These are phyloP conservation scores for Eucalyptus pauciflora DNA, from an alignment of 345 rosid species.

Conservation along the genomic window DNA sequence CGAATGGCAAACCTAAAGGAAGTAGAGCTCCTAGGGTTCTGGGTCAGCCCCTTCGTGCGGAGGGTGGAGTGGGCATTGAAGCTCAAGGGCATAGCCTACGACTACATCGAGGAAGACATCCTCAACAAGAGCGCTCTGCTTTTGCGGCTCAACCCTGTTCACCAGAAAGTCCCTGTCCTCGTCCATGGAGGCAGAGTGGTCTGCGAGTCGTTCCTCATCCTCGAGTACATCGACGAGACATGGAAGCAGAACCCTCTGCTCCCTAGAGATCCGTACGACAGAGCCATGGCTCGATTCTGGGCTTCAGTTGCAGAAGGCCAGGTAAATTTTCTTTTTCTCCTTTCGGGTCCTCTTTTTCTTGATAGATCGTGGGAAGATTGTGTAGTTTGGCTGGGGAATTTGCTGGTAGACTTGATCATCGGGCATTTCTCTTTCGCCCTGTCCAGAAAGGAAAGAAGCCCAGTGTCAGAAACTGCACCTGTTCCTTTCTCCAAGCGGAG, in stretches of 20 bases:
- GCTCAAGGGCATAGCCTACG: constrained; percentile 1
- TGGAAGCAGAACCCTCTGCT: constrained; percentile 16
- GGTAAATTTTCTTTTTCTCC: neutral
- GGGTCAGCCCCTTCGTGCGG: neutral
- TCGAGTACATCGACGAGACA: constrained; percentile 23
- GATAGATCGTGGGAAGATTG: neutral
- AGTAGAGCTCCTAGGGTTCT: neutral
- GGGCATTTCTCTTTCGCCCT: neutral
- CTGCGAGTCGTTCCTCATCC: constrained; percentile 8
- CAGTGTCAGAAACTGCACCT: no score
- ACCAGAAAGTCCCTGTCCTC: constrained; percentile 9
- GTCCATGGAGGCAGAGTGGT: neutral
- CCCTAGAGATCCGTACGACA: constrained; percentile 21
- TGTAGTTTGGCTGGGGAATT: neutral
- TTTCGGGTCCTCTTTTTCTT: neutral
- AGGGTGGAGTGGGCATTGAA: constrained; percentile 5
- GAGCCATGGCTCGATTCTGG: constrained; percentile 27
- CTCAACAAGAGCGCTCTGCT: constrained; percentile 5
- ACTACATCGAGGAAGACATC: constrained; percentile 4
- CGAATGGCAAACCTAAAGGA: neutral
- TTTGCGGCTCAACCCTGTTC: neutral
- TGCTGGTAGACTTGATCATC: neutral
- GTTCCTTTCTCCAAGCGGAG: no score
- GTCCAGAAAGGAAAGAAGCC: neutral
- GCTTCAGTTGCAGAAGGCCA: constrained; percentile 11